phyloP scores from a whole-genome alignment of 768 basidiomycete species.

The Termitomyces titanicus region DNA sequence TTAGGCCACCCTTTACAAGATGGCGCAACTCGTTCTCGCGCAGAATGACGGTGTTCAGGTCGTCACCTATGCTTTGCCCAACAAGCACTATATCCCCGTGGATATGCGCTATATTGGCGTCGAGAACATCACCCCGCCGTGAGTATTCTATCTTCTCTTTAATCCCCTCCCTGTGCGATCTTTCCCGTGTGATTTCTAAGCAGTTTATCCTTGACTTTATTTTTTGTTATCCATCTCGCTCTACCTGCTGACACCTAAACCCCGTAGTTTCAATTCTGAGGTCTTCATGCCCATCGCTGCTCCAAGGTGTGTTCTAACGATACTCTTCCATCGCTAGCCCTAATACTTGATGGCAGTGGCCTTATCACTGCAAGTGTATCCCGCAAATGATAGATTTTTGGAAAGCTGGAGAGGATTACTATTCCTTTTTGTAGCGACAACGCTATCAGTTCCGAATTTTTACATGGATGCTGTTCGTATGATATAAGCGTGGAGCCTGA shows the following conservation, averaged over 20 bases:
- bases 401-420: no score
- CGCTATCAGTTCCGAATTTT: no score
- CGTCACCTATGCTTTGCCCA: constrained; percentile 78
- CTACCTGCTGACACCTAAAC: neutral
- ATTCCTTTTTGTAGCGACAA: no score
- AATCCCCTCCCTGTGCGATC: no score
- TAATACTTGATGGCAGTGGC: constrained; percentile 34
- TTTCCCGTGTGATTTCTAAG: neutral
- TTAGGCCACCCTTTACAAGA: constrained; percentile 90
- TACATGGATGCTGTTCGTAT: no score
- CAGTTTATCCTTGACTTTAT: no score
- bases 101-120: constrained; percentile 72
- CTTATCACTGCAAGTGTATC: constrained; percentile 60
- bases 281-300: constrained; percentile 84
- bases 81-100: constrained; percentile 93
- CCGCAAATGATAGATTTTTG: constrained; percentile 28
- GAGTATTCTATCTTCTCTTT: neutral
- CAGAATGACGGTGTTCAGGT: constrained; percentile 57
- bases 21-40: constrained; percentile 68
- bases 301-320: constrained; percentile 59
- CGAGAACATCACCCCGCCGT: constrained; percentile 58
- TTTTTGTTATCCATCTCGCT: no score
- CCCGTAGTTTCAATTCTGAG: constrained; percentile 63
- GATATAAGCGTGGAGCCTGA: no score
- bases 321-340: neutral